Base-by-base conservation (phyloP, 768 basidiomycete genomes). In the Neoboletus magnificus region DNA sequence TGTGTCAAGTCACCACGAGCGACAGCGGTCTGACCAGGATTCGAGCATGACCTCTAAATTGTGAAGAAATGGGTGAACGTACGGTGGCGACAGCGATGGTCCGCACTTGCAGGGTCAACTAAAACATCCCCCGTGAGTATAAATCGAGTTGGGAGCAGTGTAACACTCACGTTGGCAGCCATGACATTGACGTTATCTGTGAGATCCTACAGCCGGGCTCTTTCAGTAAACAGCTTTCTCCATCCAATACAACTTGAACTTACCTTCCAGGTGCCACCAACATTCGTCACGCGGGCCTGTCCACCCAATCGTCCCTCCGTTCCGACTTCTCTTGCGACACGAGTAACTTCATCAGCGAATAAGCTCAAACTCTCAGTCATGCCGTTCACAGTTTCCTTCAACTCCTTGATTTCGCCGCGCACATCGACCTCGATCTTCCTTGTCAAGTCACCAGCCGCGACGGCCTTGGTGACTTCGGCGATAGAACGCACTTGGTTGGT, bases 171-270 rank as follows among this genome's bases (percentile, higher is more conserved):
- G 65, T 97, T 97, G 40, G 85, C 85, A 40, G 93, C 93, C 94
- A 96, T 96, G 65, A 92, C 84, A 68, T 96, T 97, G 62, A 97
- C 94, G 71, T 92, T 94, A 67, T 95, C 92, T 47, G 94, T 95
- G 74, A 98, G 77, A 68, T 93, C 90, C 76, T 82, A 65, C 40
- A 52, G 54, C 6, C 69, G 70, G 1, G 51, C 52, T 11, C 53
- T 7, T 42, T 60, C 18, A 63, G 32, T 25, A 23, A 25, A 48
- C 12, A 5, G 22, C 32, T 5, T 40, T 22, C 29, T 49, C 15
- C 3, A 18, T 16, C 20, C 37, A 25, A 15, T 15, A 15, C 20
- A 43, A 15, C 37, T 15, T 20, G 13, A n/a, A 48, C 60, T 44
- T 43, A 77, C 79, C 77, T 93, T 93, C 97, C 97, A 98, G 0